A percentile compares a stretch with the other conserved stretches of the same genome.
phyloP scores from a whole-genome alignment of 1,284 basidiomycete genomes.

The Cutaneotrichosporon mucoides region DNA sequence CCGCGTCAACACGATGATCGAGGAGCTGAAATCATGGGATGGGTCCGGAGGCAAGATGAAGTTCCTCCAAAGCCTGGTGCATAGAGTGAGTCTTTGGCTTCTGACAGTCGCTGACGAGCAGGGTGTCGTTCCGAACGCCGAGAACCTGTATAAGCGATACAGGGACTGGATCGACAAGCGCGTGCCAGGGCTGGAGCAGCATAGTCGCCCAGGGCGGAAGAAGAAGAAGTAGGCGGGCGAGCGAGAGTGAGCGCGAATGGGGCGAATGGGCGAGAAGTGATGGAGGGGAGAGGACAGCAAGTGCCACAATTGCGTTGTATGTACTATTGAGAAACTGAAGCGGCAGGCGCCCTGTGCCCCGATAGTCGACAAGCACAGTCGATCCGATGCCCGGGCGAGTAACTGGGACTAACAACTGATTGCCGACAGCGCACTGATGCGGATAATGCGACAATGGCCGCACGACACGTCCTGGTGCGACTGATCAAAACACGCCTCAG shows the following conservation, averaged over 20 bases:
- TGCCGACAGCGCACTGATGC: too few species aligned
- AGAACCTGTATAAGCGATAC: conserved; percentile 3
- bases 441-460: too few species aligned
- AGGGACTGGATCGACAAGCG: neutral
- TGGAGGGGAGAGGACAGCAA: neutral
- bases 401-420: too few species aligned
- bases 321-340: too few species aligned
- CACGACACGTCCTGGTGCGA: too few species aligned
- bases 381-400: too few species aligned
- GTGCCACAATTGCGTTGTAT: neutral
- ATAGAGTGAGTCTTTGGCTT: neutral
- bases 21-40: neutral
- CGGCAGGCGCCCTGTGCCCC: too few species aligned
- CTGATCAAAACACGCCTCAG: too few species aligned
- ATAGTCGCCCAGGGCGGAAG: neutral
- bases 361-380: too few species aligned
- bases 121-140: neutral
- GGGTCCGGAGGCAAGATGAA: neutral
- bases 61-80: neutral
- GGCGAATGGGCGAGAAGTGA: neutral
- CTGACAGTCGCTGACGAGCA: neutral
- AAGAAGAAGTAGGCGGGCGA: neutral
- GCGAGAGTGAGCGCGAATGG: too few species aligned
- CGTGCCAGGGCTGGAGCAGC: neutral
- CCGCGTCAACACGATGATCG: neutral